Evolutionary conservation across 805 yeast genomes (phyloP), one percentile per base, ranked within the genome.

Genomic region (Candida saitoana): DNA sequence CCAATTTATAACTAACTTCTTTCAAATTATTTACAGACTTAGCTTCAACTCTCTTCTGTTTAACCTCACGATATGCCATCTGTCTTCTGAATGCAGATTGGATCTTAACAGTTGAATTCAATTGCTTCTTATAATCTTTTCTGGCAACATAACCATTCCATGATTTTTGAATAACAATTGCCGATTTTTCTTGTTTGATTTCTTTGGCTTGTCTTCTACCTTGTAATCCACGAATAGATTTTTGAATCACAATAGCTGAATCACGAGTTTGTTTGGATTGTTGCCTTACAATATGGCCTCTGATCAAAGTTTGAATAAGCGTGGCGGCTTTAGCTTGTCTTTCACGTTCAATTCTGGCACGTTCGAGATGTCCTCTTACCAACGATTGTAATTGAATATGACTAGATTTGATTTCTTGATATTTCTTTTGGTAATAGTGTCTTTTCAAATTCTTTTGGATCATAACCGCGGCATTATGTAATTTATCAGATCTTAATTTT

Each of bases 1-100:
- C 99, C 55, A 95, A 76, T 60, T 85, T 80, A 67, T 88, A 93
- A 55, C 95, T 89, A 31, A 87, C 95, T 61, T 91, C 96, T 63
- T 87, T 80, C 69, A 87, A 76, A 58, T 84, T 95, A 59, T 84
- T 83, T 35, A 88, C 95, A 12, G 96, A 87, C 60, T 87, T 87
- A 22, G 97, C 96, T 49, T 93, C 98, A n/a, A 74, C 75, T 59
- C 80, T 86, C 61, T 88, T 71, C 43, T 71, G 65, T 48, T 69
- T 66, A 52, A 87, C 77, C 59, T 84, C 83, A 39, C 67, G 68
- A 48, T 69, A 69, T 18, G 99, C 99, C 45, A 72, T 65, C 46
- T 77, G 79, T 55, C 93, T 79, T 69, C 99, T 80, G 47, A 82
- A 69, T 52, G 81, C 74, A 35, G 90, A 78, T 63, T 93, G 99